Evolutionary conservation across 2,329 filamentous ascomycete species (phyloP).

Genomic region (Colletotrichum sp.): DNA sequence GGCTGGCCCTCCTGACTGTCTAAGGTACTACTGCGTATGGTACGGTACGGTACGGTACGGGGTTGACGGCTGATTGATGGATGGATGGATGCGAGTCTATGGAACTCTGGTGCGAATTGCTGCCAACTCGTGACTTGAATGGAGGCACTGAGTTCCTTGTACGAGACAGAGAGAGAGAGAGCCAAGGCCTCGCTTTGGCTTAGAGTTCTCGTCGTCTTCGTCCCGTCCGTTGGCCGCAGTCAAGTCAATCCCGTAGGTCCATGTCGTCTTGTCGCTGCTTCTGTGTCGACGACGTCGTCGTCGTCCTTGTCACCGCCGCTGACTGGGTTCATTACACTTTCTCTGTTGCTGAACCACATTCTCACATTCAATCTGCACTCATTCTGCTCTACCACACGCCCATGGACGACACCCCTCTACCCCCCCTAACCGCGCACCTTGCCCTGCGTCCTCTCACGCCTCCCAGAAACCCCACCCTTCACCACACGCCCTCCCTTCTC

Average conservation of each 20-base stretch:
- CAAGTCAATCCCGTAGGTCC: neutral
- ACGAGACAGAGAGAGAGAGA: neutral
- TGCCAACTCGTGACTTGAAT: constrained; percentile 3
- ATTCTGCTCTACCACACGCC: neutral
- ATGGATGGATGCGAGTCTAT: constrained; percentile 2
- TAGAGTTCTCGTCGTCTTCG: constrained; percentile 13
- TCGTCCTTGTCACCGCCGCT: neutral
- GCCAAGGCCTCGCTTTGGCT: neutral
- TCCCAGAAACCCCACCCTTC: neutral
- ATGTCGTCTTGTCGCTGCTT: neutral
- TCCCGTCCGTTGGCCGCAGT: neutral
- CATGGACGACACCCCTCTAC: neutral
- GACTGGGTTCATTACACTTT: constrained; percentile 16
- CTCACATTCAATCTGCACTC: neutral
- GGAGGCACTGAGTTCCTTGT: neutral
- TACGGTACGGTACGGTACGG: neutral
- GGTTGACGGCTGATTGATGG: neutral
- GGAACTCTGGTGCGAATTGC: neutral
- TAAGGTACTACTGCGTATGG: neutral
- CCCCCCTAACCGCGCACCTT: neutral
- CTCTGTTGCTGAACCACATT: neutral
- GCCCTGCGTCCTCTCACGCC: neutral
- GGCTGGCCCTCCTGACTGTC: neutral
- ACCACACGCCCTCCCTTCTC: constrained; percentile 13
- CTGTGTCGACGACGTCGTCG: neutral